phyloP scores from a whole-genome alignment of 2,329 filamentous ascomycete species.

The Kalmusia sp. region DNA sequence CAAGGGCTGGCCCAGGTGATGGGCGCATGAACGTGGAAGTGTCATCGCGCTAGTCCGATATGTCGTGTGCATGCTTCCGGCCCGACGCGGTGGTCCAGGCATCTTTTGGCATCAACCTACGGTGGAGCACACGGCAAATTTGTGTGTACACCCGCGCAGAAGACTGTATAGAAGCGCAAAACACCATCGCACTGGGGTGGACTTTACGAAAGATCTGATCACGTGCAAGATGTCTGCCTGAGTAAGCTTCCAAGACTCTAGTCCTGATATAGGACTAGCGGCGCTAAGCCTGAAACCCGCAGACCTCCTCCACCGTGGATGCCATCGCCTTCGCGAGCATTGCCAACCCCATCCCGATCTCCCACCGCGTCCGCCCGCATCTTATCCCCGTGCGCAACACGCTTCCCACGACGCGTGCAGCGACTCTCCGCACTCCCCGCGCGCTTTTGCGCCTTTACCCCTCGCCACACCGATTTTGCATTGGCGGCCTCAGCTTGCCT shows the following conservation, averaged over 20 bases:
- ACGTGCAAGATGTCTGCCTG: too few relatives aligned
- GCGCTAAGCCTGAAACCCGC: too few relatives aligned
- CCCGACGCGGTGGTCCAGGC: conserved; percentile 31
- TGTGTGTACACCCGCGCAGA: background rate
- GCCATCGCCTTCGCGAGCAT: background rate
- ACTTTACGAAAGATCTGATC: background rate
- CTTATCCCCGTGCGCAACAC: conserved; percentile 45
- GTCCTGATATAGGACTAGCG: too few relatives aligned
- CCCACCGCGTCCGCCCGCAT: conserved; percentile 43
- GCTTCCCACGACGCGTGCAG: conserved; percentile 44
- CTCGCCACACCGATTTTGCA: conserved; percentile 36
- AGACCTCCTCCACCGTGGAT: too few relatives aligned
- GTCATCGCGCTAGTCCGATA: conserved; percentile 16
- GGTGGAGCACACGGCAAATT: background rate
- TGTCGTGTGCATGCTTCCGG: conserved; percentile 19
- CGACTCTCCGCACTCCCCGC: conserved; percentile 24
- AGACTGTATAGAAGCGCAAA: too few relatives aligned
- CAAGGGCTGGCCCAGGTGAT: conserved; percentile 1
- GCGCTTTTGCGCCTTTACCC: conserved; percentile 35
- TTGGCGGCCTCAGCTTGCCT: conserved; percentile 34
- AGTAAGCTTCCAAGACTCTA: too few relatives aligned
- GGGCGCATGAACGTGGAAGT: conserved; percentile 24
- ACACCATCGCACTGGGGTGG: too few relatives aligned
- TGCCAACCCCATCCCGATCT: conserved; percentile 38
- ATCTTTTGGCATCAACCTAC: conserved; percentile 26